Conservation (phyloP, 1,139 yeast genomes). For the Pneumocystis canis region DNA sequence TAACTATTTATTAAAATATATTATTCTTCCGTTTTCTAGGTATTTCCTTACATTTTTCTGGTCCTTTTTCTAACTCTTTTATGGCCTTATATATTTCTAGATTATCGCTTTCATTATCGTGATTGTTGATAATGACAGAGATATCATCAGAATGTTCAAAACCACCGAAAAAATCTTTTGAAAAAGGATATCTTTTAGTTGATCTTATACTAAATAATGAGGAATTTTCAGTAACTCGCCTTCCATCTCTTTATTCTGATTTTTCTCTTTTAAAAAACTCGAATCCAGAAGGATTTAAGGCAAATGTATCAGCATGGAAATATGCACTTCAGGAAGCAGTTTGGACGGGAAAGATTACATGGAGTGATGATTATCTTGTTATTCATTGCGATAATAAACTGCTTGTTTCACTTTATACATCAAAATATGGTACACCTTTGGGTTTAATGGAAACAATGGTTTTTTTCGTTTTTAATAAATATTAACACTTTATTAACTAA, state of each 20-base stretch:
- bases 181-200: background rate
- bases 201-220: background rate
- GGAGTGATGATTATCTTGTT: background rate
- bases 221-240: conserved; percentile 1
- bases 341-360: conserved; percentile 13
- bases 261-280: background rate
- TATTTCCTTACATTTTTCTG: too few relatives aligned
- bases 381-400: background rate
- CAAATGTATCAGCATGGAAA: conserved; percentile 4
- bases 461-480: background rate
- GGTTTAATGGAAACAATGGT: background rate
- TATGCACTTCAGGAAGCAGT: conserved; percentile 20
- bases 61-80: too few relatives aligned
- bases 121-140: conserved; percentile 2
- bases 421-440: background rate
- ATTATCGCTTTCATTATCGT: background rate
- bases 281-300: conserved; percentile 5
- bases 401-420: background rate
- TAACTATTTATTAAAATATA: background rate
- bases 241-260: conserved; percentile 5
- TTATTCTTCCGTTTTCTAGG: too few relatives aligned
- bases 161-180: background rate
- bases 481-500: background rate
- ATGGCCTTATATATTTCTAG: too few relatives aligned
- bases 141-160: background rate